Evolutionary conservation across 331 rosid genomes (phyloP), one percentile per base, ranked within the genome.

Genomic region (Ulmus americana): DNA sequence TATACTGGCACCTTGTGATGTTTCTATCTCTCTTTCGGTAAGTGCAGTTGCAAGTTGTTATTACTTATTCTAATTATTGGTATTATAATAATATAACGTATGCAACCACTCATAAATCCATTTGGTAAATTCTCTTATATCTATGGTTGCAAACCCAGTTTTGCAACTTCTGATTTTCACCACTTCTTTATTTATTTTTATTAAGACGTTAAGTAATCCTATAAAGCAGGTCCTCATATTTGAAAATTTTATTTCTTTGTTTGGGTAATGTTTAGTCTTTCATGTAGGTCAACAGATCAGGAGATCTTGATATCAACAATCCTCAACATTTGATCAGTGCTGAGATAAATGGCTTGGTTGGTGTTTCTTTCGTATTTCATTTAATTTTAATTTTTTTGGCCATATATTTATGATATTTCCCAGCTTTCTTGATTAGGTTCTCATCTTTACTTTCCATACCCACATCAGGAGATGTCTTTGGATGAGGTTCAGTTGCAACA

Each of bases 401-500:
- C 8, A 22, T 68, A 11, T 47, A 35, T 10, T 51, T 14, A 59
- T 52, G 42, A n/a, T 44, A 53, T 67, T 59, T 44, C 13, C 45
- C 18, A 51, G 73, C 16, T 15, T 41, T 49, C 15, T 53, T 68
- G 50, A 49, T 68, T 58, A 81, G 87, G 90, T 75, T 67, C 73
- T 88, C 71, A 75, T 56, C 10, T 68, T 49, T 43, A 10, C 20
- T 40, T 61, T 55, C 42, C 40, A 54, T 61, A 45, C 45, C 40
- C 55, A 22, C 12, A 35, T 22, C 67, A 75, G 79, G 70, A 55
- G 43, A 35, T 75, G 51, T 83, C 89, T n/a, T 74, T 92, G 68
- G 81, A 88, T 55, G 96, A 88, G 77, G 81, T 75, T 74, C 97
- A 92, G 89, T 68, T 92, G 72, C 96, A 74, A 35, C 92, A 79